Evolutionary conservation across 257 asterid species (phyloP).

Genomic region (Asclepias syriaca): DNA sequence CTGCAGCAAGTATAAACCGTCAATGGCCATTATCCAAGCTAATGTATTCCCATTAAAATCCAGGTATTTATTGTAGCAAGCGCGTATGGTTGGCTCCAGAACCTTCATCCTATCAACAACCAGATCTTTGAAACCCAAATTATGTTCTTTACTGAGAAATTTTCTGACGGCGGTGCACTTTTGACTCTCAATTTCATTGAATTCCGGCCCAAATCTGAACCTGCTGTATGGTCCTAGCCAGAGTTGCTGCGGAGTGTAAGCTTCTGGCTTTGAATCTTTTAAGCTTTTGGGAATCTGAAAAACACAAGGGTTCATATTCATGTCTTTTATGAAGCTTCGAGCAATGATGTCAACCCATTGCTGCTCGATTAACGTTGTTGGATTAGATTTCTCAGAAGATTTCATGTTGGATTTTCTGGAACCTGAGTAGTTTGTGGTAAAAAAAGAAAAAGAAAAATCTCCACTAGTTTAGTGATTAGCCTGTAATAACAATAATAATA

Average conservation of each 20-base stretch:
- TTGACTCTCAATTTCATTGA: constrained; percentile 18
- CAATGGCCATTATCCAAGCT: constrained; percentile 29
- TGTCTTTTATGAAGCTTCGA: neutral
- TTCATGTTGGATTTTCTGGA: too few relatives aligned
- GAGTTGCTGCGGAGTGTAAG: constrained; percentile 28
- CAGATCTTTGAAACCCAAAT: neutral
- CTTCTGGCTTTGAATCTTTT: constrained; percentile 27
- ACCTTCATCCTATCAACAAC: constrained; percentile 5
- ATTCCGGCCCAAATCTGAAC: constrained; percentile 23
- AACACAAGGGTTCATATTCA: constrained; percentile 10
- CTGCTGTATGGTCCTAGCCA: constrained; percentile 45
- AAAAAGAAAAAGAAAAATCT: too few relatives aligned
- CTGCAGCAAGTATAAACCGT: constrained; percentile 26
- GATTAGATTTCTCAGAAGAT: too few relatives aligned
- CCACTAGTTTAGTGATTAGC: too few relatives aligned
- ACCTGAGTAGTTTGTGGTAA: too few relatives aligned
- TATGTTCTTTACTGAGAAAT: neutral
- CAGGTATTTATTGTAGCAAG: constrained; percentile 29
- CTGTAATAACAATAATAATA: too few relatives aligned
- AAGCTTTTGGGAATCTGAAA: constrained; percentile 22
- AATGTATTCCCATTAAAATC: constrained; percentile 27
- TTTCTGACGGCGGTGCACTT: constrained; percentile 26
- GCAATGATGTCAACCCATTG: neutral
- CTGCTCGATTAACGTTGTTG: neutral
- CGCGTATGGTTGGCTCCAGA: constrained; percentile 28